Conservation (phyloP, 2,329 filamentous ascomycete species). For the Venturia oleaginea region DNA sequence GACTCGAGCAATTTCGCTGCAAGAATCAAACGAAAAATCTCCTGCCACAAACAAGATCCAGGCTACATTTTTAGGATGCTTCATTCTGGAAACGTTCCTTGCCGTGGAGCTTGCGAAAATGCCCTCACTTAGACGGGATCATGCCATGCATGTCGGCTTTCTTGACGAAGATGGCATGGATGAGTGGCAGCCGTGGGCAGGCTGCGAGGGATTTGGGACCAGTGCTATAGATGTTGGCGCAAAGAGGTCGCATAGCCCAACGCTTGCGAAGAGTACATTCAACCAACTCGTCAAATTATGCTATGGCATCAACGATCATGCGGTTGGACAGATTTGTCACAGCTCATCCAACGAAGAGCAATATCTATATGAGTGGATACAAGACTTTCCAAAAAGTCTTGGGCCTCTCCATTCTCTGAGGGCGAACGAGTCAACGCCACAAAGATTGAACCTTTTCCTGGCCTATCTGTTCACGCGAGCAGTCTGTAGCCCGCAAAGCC, state of each 20-base stretch:
- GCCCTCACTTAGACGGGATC: constrained; percentile 41
- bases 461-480: constrained; percentile 8
- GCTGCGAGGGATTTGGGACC: constrained; percentile 35
- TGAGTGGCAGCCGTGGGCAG: constrained; percentile 66
- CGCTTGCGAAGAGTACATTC: constrained; percentile 12
- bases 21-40: constrained; percentile 11
- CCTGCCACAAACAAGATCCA: constrained; percentile 20
- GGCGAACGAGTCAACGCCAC: constrained; percentile 7
- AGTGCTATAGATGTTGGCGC: constrained; percentile 19
- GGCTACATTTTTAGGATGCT: constrained; percentile 47
- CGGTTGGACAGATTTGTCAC: not conserved
- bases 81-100: constrained; percentile 52
- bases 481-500: constrained; percentile 1
- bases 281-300: constrained; percentile 18
- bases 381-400: constrained; percentile 3
- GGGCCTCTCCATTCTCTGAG: not conserved
- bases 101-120: constrained; percentile 42
- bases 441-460: constrained; percentile 10
- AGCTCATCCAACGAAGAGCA: not conserved
- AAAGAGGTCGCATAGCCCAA: constrained; percentile 5
- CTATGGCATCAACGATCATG: constrained; percentile 7
- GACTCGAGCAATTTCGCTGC: constrained; percentile 39
- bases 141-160: constrained; percentile 38
- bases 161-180: constrained; percentile 59
- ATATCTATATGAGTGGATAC: constrained; percentile 20